Evolutionary conservation across 225 moss, liverwort and hornwort species (phyloP).

Genomic region (Sphagnum contortum): DNA sequence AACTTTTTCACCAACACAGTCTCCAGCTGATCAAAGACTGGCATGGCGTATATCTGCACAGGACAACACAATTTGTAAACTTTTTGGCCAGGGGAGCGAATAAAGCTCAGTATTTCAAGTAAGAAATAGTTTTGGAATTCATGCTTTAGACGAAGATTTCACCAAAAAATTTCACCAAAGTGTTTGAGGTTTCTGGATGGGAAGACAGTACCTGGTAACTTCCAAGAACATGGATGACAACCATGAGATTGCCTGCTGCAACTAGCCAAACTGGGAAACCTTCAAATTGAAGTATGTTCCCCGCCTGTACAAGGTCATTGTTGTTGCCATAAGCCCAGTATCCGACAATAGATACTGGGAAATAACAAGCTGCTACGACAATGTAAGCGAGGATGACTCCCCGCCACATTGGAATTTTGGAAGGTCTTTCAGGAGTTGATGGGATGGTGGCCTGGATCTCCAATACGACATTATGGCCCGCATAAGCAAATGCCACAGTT

Average conservation of each 20-base stretch:
- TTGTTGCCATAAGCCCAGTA: constrained; percentile 51
- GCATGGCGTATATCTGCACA: constrained; percentile 56
- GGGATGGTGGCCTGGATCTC: constrained; percentile 58
- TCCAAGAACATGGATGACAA: constrained; percentile 49
- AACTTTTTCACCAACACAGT: constrained; percentile 21
- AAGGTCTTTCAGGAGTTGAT: constrained; percentile 32
- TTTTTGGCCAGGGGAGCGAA: no score
- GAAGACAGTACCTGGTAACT: constrained; percentile 26
- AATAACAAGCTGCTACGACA: constrained; percentile 49
- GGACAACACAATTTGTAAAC: background rate
- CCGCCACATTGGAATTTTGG: constrained; percentile 51
- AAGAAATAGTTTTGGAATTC: no score
- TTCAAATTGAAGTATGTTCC: constrained; percentile 31
- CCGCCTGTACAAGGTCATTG: background rate
- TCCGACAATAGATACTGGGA: constrained; percentile 36
- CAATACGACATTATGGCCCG: constrained; percentile 53
- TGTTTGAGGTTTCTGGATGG: no score
- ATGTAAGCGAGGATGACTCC: constrained; percentile 40
- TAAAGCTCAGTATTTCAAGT: no score
- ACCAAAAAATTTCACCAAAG: no score
- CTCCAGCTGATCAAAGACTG: constrained; percentile 62
- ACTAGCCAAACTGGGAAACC: constrained; percentile 23
- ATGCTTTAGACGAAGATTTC: no score
- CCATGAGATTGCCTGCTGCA: constrained; percentile 35
- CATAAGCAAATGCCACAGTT: constrained; percentile 41